Base-by-base conservation (phyloP, 208 protist species). In the Leishmania braziliensis region DNA sequence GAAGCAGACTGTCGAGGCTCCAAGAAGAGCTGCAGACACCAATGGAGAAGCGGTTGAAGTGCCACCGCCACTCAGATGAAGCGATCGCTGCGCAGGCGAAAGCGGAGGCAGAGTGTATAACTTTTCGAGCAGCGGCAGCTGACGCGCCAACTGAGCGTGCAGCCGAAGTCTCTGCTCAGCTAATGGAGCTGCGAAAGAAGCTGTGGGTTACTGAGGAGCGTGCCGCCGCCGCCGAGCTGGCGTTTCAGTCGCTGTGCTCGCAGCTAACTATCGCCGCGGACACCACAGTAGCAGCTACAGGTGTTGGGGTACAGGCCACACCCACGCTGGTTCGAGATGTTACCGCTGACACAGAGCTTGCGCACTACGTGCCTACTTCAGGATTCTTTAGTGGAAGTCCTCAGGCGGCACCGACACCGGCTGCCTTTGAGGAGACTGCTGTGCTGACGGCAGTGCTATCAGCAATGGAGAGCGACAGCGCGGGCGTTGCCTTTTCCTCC, bases 141-240 rank as follows among this genome's bases (percentile, higher is more conserved):
- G n/a, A 48, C 14, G 6, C 36, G 75, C 20, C 43, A 60, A 36
- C 56, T 29, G 43, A 53, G 5, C 36, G 48, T 23, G 20, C 9
- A 54, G 48, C n/a, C 48, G 10, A 56, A 51, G 26, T 36, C 29
- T 82, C 54, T 63, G 14, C 29, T 53, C 46, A 26, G 77, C 2
- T 33, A 23, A 16, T 0, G 39, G 73, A 56, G 12, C 58, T n/a
- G 12, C 85, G 5, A 43, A n/a, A 16, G 73, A 69, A 68, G 77
- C 74, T 43, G 20, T 84, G 74, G 54, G 58, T 9, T 5, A 53
- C 82, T 14, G 79, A 78, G 75, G 82, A 86, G 60, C 66, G 82
- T 8, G 76, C 80, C 0, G 63, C 77, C 0, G 71, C 81, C 16
- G 78, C 86, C 8, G 65, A 84, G 54, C 68, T 74, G 9, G 81